These are phyloP conservation scores for Helotiales sp. DNA, from an alignment of 2,329 filamentous ascomycete species.

Conservation along the genomic window DNA sequence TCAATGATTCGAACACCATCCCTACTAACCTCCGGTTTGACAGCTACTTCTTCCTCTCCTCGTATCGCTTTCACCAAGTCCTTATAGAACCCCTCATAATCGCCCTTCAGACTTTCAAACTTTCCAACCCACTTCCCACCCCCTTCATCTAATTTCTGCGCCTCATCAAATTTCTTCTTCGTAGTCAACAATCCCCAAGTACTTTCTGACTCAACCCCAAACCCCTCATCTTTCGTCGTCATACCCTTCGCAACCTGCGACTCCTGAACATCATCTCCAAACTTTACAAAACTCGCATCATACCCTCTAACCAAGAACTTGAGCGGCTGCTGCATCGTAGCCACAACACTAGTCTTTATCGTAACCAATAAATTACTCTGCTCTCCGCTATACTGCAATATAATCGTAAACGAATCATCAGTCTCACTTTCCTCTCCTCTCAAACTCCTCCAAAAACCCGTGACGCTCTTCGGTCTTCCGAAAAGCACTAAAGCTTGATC, in stretches of 20 bases:
- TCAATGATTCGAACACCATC: slow-evolving; percentile 43
- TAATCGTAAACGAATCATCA: slow-evolving; percentile 39
- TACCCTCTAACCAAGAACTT: slow-evolving; percentile 37
- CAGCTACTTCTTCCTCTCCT: slow-evolving; percentile 40
- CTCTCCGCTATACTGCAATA: slow-evolving; percentile 37
- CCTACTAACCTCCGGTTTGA: slow-evolving; percentile 40
- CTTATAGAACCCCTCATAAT: slow-evolving; percentile 42
- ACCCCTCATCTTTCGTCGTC: slow-evolving; percentile 33
- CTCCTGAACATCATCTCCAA: slow-evolving; percentile 39
- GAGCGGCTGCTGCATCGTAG: slow-evolving; percentile 32
- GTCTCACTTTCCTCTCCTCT: slow-evolving; percentile 29
- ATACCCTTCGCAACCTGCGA: slow-evolving; percentile 33
- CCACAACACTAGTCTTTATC: slow-evolving; percentile 37
- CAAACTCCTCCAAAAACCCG: slow-evolving; percentile 33
- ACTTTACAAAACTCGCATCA: slow-evolving; percentile 41
- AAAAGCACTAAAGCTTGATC: slow-evolving; percentile 41
- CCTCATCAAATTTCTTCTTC: slow-evolving; percentile 37
- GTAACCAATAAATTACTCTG: slow-evolving; percentile 36
- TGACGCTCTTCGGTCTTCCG: slow-evolving; percentile 36
- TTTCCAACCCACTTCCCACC: slow-evolving; percentile 38
- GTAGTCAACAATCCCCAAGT: slow-evolving; percentile 42
- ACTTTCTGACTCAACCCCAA: slow-evolving; percentile 38
- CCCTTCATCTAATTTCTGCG: slow-evolving; percentile 35
- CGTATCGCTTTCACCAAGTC: slow-evolving; percentile 42
- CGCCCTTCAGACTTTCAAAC: slow-evolving; percentile 41